phyloP scores from a whole-genome alignment of 2,329 filamentous ascomycete genomes.

The Clarireedia paspali region DNA sequence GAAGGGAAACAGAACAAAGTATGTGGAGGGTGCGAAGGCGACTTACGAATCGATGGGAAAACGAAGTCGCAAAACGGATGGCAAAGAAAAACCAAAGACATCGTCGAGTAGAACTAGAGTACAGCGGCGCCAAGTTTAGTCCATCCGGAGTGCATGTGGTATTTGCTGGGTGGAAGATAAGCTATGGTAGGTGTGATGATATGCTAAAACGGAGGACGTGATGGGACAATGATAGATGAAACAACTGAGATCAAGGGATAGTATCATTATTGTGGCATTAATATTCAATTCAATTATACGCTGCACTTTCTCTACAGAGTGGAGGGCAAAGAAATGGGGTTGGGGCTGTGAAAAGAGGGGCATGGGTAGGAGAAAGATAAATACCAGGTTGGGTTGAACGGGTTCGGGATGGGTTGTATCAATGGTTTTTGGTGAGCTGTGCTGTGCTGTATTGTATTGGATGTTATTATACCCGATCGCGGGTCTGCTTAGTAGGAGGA shows the following conservation, averaged over 20 bases:
- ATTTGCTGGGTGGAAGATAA: background rate
- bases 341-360: too few species aligned
- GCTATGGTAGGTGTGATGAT: background rate
- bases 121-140: background rate
- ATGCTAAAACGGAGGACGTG: background rate
- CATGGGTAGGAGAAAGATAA: too few species aligned
- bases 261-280: too few species aligned
- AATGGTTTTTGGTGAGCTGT: background rate
- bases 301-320: too few species aligned
- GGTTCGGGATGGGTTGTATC: too few species aligned
- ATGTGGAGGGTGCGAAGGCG: constrained; percentile 4
- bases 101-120: background rate
- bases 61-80: background rate
- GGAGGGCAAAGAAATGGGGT: too few species aligned
- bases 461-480: background rate
- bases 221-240: background rate
- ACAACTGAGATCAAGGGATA: background rate
- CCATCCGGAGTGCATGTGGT: background rate
- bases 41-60: background rate
- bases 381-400: too few species aligned
- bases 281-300: too few species aligned
- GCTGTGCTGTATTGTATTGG: background rate
- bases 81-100: background rate
- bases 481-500: too few species aligned
- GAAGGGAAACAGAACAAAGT: constrained; percentile 12